These are phyloP conservation scores for Phytophthora chlamydospora DNA, from an alignment of 352 stramenopile species.

Conservation along the genomic window DNA sequence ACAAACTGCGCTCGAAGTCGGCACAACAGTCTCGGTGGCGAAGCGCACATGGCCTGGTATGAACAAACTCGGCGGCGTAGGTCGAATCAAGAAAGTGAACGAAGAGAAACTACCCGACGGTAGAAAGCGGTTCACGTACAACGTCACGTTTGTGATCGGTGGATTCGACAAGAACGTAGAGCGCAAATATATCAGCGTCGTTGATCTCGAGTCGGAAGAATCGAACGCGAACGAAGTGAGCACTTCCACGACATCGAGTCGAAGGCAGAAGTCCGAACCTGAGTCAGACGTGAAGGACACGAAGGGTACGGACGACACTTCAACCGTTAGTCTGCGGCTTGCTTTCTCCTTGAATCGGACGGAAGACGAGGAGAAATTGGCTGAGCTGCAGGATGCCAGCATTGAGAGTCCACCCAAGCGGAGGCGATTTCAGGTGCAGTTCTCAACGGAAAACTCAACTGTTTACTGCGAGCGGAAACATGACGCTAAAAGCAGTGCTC, in stretches of 20 bases:
- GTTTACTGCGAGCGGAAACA: slow-evolving; percentile 46
- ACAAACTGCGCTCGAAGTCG: slow-evolving; percentile 50
- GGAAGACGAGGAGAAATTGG: slow-evolving; percentile 27
- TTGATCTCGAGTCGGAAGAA: slow-evolving; percentile 50
- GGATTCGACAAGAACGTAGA: slow-evolving; percentile 81
- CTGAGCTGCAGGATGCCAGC: slow-evolving; percentile 24
- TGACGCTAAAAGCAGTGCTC: background rate
- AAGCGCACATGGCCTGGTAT: slow-evolving; percentile 89
- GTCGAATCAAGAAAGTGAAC: slow-evolving; percentile 69
- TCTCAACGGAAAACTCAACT: slow-evolving; percentile 48
- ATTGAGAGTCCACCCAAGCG: slow-evolving; percentile 18
- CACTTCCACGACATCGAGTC: slow-evolving; percentile 1
- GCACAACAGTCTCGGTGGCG: slow-evolving; percentile 71
- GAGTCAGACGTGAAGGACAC: slow-evolving; percentile 21
- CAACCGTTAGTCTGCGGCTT: slow-evolving; percentile 31
- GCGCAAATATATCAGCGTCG: slow-evolving; percentile 79
- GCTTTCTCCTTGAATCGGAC: slow-evolving; percentile 28
- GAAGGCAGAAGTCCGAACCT: slow-evolving; percentile 17
- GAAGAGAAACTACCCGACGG: slow-evolving; percentile 41
- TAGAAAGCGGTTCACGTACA: slow-evolving; percentile 65
- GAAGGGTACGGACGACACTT: slow-evolving; percentile 20
- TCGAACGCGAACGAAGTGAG: slow-evolving; percentile 33
- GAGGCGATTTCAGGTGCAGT: slow-evolving; percentile 47
- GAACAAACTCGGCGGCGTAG: slow-evolving; percentile 84
- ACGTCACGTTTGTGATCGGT: slow-evolving; percentile 75